phyloP scores from a whole-genome alignment of 106 monocot species.

The Amphibolis antarctica region DNA sequence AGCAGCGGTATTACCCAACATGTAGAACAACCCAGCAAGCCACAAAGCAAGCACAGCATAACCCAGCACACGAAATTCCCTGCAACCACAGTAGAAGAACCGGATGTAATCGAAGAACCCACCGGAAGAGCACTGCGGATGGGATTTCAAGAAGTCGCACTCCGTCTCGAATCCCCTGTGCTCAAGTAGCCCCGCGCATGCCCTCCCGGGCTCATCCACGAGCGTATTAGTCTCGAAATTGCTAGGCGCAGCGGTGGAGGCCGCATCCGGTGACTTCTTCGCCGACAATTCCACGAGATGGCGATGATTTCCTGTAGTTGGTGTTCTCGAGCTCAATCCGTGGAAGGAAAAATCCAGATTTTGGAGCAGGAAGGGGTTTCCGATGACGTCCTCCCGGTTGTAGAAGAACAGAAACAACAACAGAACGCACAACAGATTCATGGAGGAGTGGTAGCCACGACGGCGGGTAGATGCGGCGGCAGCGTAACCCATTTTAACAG shows the following conservation, averaged over 20 bases:
- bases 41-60: conserved; percentile 44
- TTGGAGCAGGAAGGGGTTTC: conserved; percentile 15
- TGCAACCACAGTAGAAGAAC: conserved; percentile 73
- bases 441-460: too few species aligned
- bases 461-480: too few species aligned
- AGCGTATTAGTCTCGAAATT: too few species aligned
- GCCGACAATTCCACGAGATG: too few species aligned
- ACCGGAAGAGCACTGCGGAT: conserved; percentile 44
- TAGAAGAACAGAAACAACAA: conserved; percentile 35
- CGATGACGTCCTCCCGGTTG: conserved; percentile 17
- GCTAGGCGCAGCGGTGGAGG: too few species aligned
- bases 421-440: too few species aligned
- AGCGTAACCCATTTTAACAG: too few species aligned
- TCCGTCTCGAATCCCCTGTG: conserved; percentile 35
- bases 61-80: conserved; percentile 34
- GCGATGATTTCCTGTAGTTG: too few species aligned
- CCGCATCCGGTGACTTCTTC: too few species aligned
- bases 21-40: conserved; percentile 60
- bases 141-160: conserved; percentile 62
- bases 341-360: background rate
- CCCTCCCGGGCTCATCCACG: background rate
- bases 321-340: too few species aligned
- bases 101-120: conserved; percentile 69
- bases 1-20: conserved; percentile 89
- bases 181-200: conserved; percentile 33